Evolutionary conservation across 441 rosid species (phyloP).

Genomic region (Arabidopsis hybrid): DNA sequence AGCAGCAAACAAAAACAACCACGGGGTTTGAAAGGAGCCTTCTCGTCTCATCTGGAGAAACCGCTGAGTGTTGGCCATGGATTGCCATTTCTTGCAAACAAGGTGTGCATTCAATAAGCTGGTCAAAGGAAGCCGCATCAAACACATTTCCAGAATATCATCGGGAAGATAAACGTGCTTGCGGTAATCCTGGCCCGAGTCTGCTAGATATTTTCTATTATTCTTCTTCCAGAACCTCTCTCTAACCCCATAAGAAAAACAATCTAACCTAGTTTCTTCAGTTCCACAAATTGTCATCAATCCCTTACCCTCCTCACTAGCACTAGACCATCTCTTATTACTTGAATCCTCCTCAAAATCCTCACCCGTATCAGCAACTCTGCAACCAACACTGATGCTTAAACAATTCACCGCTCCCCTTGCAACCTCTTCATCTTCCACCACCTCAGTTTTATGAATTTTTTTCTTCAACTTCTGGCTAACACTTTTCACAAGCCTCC

Average conservation of each 20-base stretch:
- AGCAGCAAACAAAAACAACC: conserved; percentile 91
- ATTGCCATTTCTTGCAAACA: conserved; percentile 94
- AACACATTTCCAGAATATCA: conserved; percentile 89
- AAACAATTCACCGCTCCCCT: conserved; percentile 73
- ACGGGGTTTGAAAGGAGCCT: conserved; percentile 73
- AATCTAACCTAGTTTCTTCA: conserved; percentile 80
- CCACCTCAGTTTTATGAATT: conserved; percentile 53
- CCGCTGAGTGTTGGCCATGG: conserved; percentile 70
- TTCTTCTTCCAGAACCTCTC: conserved; percentile 88
- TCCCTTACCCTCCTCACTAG: conserved; percentile 77
- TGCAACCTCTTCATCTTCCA: conserved; percentile 55
- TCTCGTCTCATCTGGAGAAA: conserved; percentile 76
- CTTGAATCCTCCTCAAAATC: conserved; percentile 72
- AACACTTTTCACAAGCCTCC: conserved; percentile 76
- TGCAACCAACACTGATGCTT: conserved; percentile 82
- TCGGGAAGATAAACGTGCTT: conserved; percentile 84
- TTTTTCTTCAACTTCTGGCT: conserved; percentile 79
- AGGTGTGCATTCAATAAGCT: conserved; percentile 88
- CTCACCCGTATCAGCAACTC: conserved; percentile 85
- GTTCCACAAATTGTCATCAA: conserved; percentile 65
- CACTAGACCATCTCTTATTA: conserved; percentile 77
- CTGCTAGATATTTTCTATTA: conserved; percentile 58
- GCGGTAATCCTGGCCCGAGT: conserved; percentile 54
- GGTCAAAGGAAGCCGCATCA: conserved; percentile 85
- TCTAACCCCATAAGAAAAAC: conserved; percentile 85